A percentile compares a stretch with the other conserved stretches of the same genome.
These are phyloP conservation scores for Bipolaris gigantea DNA, from an alignment of 2,329 filamentous ascomycete species.

Conservation along the genomic window DNA sequence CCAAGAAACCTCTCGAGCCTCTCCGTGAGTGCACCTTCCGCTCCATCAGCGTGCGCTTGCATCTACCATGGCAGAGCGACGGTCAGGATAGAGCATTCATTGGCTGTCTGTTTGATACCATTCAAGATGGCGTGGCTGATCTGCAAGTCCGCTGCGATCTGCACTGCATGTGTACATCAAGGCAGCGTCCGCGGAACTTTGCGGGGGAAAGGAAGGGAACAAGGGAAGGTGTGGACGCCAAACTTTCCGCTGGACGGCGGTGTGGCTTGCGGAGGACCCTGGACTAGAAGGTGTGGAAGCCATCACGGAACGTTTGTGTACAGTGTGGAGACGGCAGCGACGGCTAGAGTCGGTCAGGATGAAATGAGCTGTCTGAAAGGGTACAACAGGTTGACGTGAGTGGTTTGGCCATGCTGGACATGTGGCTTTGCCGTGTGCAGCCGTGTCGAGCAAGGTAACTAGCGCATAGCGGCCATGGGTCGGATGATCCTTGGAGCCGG, in stretches of 20 bases:
- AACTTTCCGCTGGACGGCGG: constrained; percentile 11
- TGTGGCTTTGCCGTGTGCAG: constrained; percentile 9
- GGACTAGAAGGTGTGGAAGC: constrained; percentile 15
- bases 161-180: constrained; percentile 13
- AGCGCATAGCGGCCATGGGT: constrained; percentile 8
- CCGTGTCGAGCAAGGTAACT: constrained; percentile 8
- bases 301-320: not conserved
- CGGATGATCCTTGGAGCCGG: constrained; percentile 9
- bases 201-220: constrained; percentile 10
- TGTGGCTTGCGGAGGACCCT: constrained; percentile 16
- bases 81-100: not conserved
- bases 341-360: constrained; percentile 8
- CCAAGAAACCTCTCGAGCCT: constrained; percentile 7
- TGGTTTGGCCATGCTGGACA: constrained; percentile 7
- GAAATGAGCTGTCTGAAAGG: constrained; percentile 6
- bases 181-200: constrained; percentile 8
- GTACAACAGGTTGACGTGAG: constrained; percentile 1
- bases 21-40: constrained; percentile 1
- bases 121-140: constrained; percentile 9
- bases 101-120: constrained; percentile 1
- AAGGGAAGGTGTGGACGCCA: constrained; percentile 4
- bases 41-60: not conserved
- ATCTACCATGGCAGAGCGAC: not conserved
- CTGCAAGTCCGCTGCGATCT: constrained; percentile 19
- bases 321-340: constrained; percentile 1